phyloP scores from a whole-genome alignment of 78 protist genomes.

The Protostelium mycophagum region DNA sequence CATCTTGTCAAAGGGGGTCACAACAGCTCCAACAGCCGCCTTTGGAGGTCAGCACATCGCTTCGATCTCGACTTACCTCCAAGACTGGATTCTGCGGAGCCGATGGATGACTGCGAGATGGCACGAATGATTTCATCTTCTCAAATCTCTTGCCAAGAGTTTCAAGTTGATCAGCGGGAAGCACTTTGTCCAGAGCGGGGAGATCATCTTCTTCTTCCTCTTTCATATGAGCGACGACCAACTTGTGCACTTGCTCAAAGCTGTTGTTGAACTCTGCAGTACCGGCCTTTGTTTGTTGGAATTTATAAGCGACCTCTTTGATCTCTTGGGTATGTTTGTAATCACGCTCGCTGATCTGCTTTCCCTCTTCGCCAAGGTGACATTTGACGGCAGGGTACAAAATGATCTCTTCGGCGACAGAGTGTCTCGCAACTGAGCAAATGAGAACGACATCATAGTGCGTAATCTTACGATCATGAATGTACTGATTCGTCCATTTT shows the following conservation, averaged over 20 bases:
- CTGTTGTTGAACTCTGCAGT: neutral
- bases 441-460: neutral
- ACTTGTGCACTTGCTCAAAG: no score
- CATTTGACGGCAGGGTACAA: neutral
- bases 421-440: neutral
- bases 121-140: neutral
- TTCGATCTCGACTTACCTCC: neutral
- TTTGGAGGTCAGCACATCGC: neutral
- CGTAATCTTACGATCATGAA: neutral
- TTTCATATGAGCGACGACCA: neutral
- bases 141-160: neutral
- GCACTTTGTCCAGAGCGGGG: neutral
- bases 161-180: neutral
- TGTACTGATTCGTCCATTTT: neutral
- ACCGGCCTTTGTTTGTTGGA: neutral
- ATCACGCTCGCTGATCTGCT: neutral
- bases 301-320: neutral
- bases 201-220: neutral
- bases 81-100: neutral
- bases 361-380: neutral
- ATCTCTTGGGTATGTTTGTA: neutral
- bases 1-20: neutral
- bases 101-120: neutral
- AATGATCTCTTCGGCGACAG: neutral
- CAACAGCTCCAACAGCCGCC: neutral